Evolutionary conservation across 805 yeast species (phyloP).

Genomic region (Kuraishia capsulata): DNA sequence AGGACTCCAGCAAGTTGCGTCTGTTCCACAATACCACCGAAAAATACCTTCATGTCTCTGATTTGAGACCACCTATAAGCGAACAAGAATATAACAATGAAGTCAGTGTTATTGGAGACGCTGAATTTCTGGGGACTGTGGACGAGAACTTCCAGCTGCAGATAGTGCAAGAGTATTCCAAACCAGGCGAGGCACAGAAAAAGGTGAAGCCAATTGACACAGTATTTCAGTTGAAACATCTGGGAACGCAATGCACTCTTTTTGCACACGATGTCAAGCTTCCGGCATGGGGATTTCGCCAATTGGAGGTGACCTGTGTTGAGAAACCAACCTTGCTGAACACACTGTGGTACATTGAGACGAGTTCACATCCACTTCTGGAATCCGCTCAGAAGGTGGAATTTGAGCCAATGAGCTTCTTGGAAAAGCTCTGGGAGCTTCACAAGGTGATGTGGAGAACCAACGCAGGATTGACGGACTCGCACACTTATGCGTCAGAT

Average conservation of each 20-base stretch:
- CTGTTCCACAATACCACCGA: conserved; percentile 66
- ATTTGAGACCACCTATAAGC: conserved; percentile 73
- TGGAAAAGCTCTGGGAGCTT: conserved; percentile 43
- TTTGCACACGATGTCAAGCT: conserved; percentile 65
- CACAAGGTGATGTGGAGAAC: conserved; percentile 47
- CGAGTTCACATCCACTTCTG: conserved; percentile 45
- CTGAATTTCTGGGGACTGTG: conserved; percentile 52
- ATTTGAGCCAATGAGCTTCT: conserved; percentile 27
- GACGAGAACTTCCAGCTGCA: conserved; percentile 65
- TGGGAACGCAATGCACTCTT: conserved; percentile 58
- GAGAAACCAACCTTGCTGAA: conserved; percentile 60
- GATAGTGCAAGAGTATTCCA: conserved; percentile 30
- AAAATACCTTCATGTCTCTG: conserved; percentile 60
- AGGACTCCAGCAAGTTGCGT: conserved; percentile 49
- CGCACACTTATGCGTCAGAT: conserved; percentile 41
- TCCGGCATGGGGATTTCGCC: conserved; percentile 64
- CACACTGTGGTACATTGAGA: conserved; percentile 70
- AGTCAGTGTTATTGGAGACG: conserved; percentile 64
- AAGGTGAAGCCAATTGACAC: conserved; percentile 49
- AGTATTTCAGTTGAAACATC: conserved; percentile 62
- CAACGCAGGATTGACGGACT: conserved; percentile 35
- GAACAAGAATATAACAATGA: conserved; percentile 88
- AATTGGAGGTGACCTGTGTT: conserved; percentile 84
- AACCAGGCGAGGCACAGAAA: conserved; percentile 22
- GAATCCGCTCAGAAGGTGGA: conserved; percentile 22